Conservation (phyloP, 78 protist species). For the Pelomyxa schiedti region DNA sequence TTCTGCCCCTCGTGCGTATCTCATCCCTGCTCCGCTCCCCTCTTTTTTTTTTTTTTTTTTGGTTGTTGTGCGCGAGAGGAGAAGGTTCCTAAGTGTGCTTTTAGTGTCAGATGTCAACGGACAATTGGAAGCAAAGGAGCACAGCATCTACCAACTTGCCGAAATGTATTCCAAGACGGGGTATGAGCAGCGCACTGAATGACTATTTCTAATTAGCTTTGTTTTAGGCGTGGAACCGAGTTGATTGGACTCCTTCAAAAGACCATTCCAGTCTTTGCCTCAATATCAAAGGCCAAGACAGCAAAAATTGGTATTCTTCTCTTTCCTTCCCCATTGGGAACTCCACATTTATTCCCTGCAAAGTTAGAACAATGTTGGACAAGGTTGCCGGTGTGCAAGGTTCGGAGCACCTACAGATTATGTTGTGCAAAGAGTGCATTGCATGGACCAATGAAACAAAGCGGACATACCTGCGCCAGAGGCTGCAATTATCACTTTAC, state of each 20-base stretch:
- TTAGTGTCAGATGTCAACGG: too few species aligned
- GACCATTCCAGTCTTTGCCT: slow-evolving; percentile 44
- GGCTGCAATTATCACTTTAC: slow-evolving; percentile 77
- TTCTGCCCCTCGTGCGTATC: too few species aligned
- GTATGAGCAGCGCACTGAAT: neutral
- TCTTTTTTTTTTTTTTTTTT: too few species aligned
- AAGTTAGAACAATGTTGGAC: slow-evolving; percentile 60
- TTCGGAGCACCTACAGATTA: slow-evolving; percentile 22
- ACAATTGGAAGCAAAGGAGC: slow-evolving; percentile 50
- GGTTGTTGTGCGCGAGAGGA: too few species aligned
- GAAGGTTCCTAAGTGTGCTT: too few species aligned
- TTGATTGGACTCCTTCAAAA: slow-evolving; percentile 7
- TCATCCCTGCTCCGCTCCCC: too few species aligned
- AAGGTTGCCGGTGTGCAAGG: slow-evolving; percentile 24
- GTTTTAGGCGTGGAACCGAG: neutral
- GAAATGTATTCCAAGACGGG: slow-evolving; percentile 26
- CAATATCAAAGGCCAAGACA: slow-evolving; percentile 82
- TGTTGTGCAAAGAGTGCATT: slow-evolving; percentile 69
- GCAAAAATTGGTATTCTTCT: slow-evolving; percentile 62
- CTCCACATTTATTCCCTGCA: neutral
- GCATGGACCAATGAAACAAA: slow-evolving; percentile 84
- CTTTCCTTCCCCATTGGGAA: neutral
- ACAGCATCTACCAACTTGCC: slow-evolving; percentile 33
- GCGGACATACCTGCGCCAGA: slow-evolving; percentile 89
- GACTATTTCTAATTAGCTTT: neutral